Conservation (phyloP, 441 rosid genomes). For the Eutrema salsugineum region DNA sequence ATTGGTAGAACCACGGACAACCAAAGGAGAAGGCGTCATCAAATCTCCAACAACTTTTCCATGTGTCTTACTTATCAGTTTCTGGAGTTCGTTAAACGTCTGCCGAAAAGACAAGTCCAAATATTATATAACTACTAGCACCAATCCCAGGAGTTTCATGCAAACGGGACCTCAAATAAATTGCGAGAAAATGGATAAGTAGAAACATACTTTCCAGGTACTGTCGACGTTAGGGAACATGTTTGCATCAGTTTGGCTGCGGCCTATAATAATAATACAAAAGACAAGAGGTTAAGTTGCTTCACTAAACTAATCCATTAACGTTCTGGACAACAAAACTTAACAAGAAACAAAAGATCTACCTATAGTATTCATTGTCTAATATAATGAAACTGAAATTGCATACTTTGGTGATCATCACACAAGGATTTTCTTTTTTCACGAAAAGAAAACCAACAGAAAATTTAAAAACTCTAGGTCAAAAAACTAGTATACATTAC, state of each 20-base stretch:
- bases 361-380: neutral
- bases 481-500: slow-evolving; percentile 29
- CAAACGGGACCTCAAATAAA: neutral
- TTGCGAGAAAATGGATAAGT: neutral
- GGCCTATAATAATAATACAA: slow-evolving; percentile 47
- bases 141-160: neutral
- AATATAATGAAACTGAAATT: neutral
- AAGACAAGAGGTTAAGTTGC: slow-evolving; percentile 15
- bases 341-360: neutral
- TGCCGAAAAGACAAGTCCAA: slow-evolving; percentile 23
- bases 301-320: neutral
- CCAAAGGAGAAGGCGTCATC: slow-evolving; percentile 88
- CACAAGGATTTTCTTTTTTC: neutral
- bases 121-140: slow-evolving; percentile 24
- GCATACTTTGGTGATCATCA: neutral
- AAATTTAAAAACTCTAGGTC: neutral
- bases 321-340: neutral
- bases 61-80: slow-evolving; percentile 62
- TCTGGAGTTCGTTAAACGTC: slow-evolving; percentile 80
- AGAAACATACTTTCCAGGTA: slow-evolving; percentile 73
- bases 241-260: slow-evolving; percentile 47
- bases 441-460: neutral
- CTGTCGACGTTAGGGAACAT: slow-evolving; percentile 80
- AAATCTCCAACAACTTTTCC: slow-evolving; percentile 85
- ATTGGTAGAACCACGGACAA: slow-evolving; percentile 67